Evolutionary conservation across 805 yeast genomes (phyloP), one percentile per base, ranked within the genome.

Genomic region (Zygoascus bituminiphila): DNA sequence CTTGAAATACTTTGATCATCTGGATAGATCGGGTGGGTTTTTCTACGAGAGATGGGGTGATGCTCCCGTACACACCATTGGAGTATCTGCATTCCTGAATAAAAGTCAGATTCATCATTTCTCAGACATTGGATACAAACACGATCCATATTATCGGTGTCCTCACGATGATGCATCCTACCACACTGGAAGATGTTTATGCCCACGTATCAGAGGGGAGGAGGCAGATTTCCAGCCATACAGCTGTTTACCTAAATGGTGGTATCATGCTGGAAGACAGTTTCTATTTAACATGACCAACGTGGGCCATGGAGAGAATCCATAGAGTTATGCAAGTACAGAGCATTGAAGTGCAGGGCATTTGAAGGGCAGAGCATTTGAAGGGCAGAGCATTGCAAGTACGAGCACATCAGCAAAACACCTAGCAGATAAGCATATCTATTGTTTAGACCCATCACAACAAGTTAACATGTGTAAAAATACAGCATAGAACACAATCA

Each of bases 21-120:
- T 86, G 52, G 93, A 87, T 61, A 65, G 69, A 40, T 69, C 81
- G 1, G 89, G 94, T 51, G 94, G 94, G 2, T 82, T 88, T 62
- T 88, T 84, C 70, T 88, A 88, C 67, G 96, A 88, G 65, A 69
- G 96, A 50, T 88, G 96, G 96, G 96, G 96, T 14, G 96, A 88
- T 67, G 96, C 96, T 0, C 96, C 96, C 0, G 85, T 88, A 14
- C 96, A 88, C 62, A 72, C 91, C 0, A 69, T 87, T 24, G 95
- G 79, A 1, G 80, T 77, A 1, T 62, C 84, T 0, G 62, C 85
- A 39, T 62, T 85, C 40, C 65, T 85, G 52, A 76, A 79, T 52
- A 73, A 69, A 46, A 62, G 70, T 15, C 82, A 86, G 60, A 65
- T 88, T 38, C 83, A 81, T 60, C 87, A 83, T 68, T 85, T 88